These are phyloP conservation scores for Teratosphaeria zuluensis DNA, from an alignment of 2,329 filamentous ascomycete species.

Conservation along the genomic window DNA sequence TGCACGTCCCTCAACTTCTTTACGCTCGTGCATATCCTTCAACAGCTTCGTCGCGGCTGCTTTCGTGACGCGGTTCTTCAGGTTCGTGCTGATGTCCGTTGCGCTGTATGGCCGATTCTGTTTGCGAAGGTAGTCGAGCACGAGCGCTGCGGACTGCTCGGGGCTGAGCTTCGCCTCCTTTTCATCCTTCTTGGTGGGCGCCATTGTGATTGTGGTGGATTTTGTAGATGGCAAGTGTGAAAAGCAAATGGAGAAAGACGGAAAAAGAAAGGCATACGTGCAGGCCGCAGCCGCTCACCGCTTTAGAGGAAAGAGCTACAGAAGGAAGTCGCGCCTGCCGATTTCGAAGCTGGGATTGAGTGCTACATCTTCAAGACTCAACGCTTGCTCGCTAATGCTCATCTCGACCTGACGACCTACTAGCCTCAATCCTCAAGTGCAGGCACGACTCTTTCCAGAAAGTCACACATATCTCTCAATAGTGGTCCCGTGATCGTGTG, in stretches of 20 bases:
- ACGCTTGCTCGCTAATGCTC: not conserved
- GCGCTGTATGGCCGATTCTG: conserved; percentile 26
- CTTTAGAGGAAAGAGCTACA: not conserved
- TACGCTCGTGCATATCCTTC: conserved; percentile 52
- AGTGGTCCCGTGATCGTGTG: conserved; percentile 35
- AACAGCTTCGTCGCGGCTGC: conserved; percentile 51
- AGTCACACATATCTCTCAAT: conserved; percentile 37
- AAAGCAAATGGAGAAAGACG: not conserved
- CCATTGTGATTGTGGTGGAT: conserved; percentile 12
- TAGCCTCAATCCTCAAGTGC: conserved; percentile 21
- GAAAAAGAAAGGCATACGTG: not conserved
- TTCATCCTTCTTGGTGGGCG: conserved; percentile 22
- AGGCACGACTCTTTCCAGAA: conserved; percentile 32
- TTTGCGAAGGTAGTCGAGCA: conserved; percentile 23
- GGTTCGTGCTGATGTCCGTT: conserved; percentile 26
- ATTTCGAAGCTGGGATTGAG: not conserved
- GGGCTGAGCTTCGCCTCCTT: conserved; percentile 22
- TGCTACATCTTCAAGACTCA: not conserved
- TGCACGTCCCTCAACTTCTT: conserved; percentile 47
- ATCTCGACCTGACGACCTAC: not conserved
- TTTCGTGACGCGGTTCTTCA: conserved; percentile 27
- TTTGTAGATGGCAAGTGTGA: not conserved
- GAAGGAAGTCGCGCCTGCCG: not conserved
- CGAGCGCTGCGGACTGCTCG: conserved; percentile 19
- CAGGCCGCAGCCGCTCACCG: not conserved